Evolutionary conservation across 2,329 filamentous ascomycete species (phyloP).

Genomic region (Pseudonectria foliicola): DNA sequence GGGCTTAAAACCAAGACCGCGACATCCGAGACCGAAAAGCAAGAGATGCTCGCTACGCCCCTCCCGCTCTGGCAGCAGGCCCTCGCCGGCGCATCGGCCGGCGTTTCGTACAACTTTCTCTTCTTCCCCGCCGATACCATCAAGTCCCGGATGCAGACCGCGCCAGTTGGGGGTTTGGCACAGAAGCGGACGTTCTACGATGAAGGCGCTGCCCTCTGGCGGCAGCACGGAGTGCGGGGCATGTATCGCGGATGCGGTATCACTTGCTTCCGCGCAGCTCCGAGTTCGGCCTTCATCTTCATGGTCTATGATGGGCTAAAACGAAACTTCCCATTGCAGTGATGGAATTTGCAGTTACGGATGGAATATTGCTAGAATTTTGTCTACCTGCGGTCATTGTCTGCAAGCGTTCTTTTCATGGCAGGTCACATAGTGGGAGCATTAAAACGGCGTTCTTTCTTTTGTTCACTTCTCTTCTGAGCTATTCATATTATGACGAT

Average conservation of each 20-base stretch:
- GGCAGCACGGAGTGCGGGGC: conserved; percentile 70
- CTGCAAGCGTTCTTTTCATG: background rate
- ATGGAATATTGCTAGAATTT: background rate
- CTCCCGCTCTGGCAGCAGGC: conserved; percentile 84
- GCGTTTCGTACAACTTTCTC: conserved; percentile 91
- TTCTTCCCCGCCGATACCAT: conserved; percentile 98
- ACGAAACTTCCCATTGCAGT: conserved; percentile 51
- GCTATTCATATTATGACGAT: too few species aligned
- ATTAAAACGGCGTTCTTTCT: background rate
- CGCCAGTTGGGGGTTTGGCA: conserved; percentile 53
- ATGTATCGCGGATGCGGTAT: conserved; percentile 94
- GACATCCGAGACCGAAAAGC: conserved; percentile 32
- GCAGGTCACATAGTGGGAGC: too few species aligned
- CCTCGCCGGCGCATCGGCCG: conserved; percentile 76
- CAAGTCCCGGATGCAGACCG: conserved; percentile 94
- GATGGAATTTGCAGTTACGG: conserved; percentile 32
- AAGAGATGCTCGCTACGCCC: conserved; percentile 38
- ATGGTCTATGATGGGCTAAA: conserved; percentile 88
- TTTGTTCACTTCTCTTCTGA: conserved; percentile 3
- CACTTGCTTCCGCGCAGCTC: conserved; percentile 78
- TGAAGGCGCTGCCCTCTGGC: conserved; percentile 71
- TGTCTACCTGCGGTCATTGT: background rate
- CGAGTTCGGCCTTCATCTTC: conserved; percentile 97
- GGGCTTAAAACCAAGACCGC: conserved; percentile 41
- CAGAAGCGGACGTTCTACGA: conserved; percentile 61